phyloP scores from a whole-genome alignment of 139 green algal genomes.

The Coelastrella sp. region DNA sequence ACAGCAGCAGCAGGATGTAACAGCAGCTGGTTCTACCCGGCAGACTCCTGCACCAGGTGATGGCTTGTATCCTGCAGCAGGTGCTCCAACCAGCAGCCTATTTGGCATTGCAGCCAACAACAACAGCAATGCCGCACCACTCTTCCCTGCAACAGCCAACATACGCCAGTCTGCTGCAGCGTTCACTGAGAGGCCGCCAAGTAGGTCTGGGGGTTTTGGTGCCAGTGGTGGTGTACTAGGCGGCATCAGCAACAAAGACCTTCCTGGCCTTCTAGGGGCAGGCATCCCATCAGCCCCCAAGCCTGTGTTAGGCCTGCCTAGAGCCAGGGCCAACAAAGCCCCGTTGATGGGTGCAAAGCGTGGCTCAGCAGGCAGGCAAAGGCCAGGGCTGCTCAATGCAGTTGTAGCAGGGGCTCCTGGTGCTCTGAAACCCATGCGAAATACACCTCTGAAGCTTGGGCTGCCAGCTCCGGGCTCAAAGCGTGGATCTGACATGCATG shows the following conservation, averaged over 20 bases:
- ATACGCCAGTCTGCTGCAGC: background rate
- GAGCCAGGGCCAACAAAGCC: background rate
- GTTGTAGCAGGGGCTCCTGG: background rate
- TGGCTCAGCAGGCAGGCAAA: background rate
- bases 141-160: background rate
- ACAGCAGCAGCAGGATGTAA: background rate
- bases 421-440: conserved; percentile 23
- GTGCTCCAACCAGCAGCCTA: background rate
- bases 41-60: background rate
- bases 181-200: background rate
- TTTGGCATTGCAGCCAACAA: conserved; percentile 12
- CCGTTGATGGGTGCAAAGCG: conserved; percentile 31
- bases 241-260: background rate
- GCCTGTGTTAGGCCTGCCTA: conserved; percentile 22
- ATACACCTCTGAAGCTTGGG: conserved; percentile 12
- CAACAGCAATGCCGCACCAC: background rate
- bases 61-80: background rate
- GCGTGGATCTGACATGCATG: conserved; percentile 5
- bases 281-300: background rate
- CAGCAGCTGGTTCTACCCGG: background rate
- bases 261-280: background rate
- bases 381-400: background rate
- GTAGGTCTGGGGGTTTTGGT: background rate
- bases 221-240: background rate
- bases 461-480: background rate